Base-by-base conservation (phyloP, 805 yeast genomes). In the Saccharomyces paradoxus region DNA sequence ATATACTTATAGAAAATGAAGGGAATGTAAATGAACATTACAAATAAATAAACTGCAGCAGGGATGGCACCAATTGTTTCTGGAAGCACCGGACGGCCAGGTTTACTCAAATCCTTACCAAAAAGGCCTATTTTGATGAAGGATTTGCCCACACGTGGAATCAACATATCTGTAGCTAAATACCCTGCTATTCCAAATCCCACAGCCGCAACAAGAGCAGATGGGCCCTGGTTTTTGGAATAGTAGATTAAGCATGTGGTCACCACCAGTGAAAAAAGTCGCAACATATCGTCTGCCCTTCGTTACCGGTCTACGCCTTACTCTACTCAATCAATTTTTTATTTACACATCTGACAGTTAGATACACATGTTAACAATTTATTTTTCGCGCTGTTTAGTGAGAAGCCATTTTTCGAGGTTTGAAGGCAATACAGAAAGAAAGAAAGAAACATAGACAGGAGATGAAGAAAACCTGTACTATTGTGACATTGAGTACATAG, bases 31-130 rank as follows among this genome's bases (percentile, higher is more conserved):
- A 86, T 77, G 63, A 89, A 80, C 88, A 94, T 85, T 46, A 87
- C 69, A 59, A 90, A 82, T 53, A 94, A 69, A 67, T 91, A 90
- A 0, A 90, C 83, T 3, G 87, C 77, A 0, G 96, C 94, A 4
- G 89, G 80, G 0, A 92, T 86, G 2, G 89, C 85, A n/a, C 99
- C 99, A 76, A 92, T 83, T 0, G 95, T 81, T 72, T 94, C 99
- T 1, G 99, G 94, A 9, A 89, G 77, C 2, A 83, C 75, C 0
- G 96, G 95, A 46, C 70, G 75, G n/a, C 81, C 81, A n/a, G 67
- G 69, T 68, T 94, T 94, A 48, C 90, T 84, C 65, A 90, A 62
- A 68, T 94, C 99, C 57, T 78, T 81, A 9, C 99, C 99, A 57
- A 73, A 79, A n/a, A 94, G 77, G 0, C 99, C 99, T 48, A 86